Evolutionary conservation across 805 yeast genomes (phyloP).

Genomic region (Candida multigemmis): DNA sequence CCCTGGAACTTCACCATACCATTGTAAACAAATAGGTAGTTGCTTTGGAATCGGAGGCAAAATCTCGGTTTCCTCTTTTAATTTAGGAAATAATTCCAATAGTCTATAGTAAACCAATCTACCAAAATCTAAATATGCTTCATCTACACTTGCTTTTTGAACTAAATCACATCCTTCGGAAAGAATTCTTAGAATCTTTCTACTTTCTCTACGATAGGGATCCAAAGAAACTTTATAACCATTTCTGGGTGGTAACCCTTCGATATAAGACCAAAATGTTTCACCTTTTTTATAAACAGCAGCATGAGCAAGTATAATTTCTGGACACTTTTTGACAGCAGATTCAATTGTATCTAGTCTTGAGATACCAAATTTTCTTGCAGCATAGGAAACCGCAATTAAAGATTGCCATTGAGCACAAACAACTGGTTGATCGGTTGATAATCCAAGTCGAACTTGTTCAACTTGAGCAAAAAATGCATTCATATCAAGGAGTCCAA

Average conservation of each 20-base stretch:
- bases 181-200: conserved; percentile 66
- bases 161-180: conserved; percentile 54
- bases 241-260: conserved; percentile 47
- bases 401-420: conserved; percentile 90
- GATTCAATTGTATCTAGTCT: conserved; percentile 65
- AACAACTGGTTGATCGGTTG: conserved; percentile 72
- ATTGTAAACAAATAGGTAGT: conserved; percentile 22
- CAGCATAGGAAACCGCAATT: conserved; percentile 88
- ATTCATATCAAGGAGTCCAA: conserved; percentile 84
- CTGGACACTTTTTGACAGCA: conserved; percentile 72
- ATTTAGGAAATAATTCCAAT: conserved; percentile 37
- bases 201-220: conserved; percentile 81
- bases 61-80: conserved; percentile 13
- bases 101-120: conserved; percentile 41
- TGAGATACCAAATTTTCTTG: conserved; percentile 72
- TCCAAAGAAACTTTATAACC: conserved; percentile 81
- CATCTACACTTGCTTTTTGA: conserved; percentile 95
- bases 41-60: conserved; percentile 38
- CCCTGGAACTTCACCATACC: conserved; percentile 18
- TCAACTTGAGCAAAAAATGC: conserved; percentile 97
- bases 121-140: conserved; percentile 82
- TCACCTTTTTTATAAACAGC: conserved; percentile 90
- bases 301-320: conserved; percentile 75
- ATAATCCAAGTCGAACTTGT: conserved; percentile 59
- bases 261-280: conserved; percentile 69